Base-by-base conservation (phyloP, 2,329 filamentous ascomycete genomes). In the Fusarium zealandicum region DNA sequence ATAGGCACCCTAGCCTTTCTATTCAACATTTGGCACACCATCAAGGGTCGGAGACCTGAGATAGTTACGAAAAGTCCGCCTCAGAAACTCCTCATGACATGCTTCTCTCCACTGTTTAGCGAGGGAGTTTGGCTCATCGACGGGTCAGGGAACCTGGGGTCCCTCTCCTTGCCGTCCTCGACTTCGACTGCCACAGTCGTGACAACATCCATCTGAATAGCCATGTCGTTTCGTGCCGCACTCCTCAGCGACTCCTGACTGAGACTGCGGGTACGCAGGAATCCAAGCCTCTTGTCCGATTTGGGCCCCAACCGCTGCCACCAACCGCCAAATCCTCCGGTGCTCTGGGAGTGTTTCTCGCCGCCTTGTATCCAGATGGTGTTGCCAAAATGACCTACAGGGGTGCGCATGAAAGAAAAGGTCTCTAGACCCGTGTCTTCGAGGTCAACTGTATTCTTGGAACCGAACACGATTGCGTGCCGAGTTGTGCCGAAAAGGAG, bases 401-500 rank as follows among this genome's bases (percentile, higher is more conserved):
- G 71, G 1, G 75, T 75, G 18, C 77, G 71, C 70, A 80, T 76
- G 49, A 82, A 82, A 1, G 77, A 72, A 54, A 84, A 83, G 0
- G 81, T 83, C 16, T 75, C 72, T 18, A 83, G 60, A 1, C 82
- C 81, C 0, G 76, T 78, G 18, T 81, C 77, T 40, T 78, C 76
- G 3, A 68, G 68, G 40, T 76, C 72, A 31, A 76, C 68, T 1
- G 66, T 55, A 28, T 67, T 59, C 10, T 63, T 61, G 28, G 62
- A 60, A 0, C 65, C 68, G 54, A 83, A 83, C 18, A 84, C 74
- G 49, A 84, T 82, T 31, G 76, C 72, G 14, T 77, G 73, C 11
- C 81, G 73, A 2, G 80, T 83, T 6, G 74, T 78, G 6, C 79
- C 76, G 61, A 83, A 84, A 5, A 84, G 69, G 0, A 80, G 54